These are phyloP conservation scores for Globisporangium mamillatum DNA, from an alignment of 352 stramenopile genomes.

Conservation along the genomic window DNA sequence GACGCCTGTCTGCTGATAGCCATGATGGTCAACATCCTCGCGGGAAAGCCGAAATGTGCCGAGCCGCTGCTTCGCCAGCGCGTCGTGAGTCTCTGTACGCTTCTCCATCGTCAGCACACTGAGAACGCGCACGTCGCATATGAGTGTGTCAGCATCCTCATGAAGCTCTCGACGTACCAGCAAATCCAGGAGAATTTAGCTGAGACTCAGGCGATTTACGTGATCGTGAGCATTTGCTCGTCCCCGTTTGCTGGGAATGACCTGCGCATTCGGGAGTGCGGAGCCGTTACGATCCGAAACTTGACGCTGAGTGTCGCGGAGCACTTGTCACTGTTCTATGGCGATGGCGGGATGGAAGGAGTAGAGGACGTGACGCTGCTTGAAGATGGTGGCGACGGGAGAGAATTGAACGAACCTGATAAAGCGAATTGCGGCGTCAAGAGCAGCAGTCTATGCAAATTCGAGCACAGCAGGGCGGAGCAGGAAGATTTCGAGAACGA, in stretches of 20 bases:
- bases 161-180: conserved; percentile 67
- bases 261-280: conserved; percentile 46
- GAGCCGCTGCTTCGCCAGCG: conserved; percentile 45
- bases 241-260: conserved; percentile 18
- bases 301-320: conserved; percentile 64
- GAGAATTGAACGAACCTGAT: not conserved
- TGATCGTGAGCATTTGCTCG: conserved; percentile 57
- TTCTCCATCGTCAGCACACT: conserved; percentile 45
- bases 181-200: conserved; percentile 49
- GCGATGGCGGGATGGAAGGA: conserved; percentile 22
- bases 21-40: conserved; percentile 41
- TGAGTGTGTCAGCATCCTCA: conserved; percentile 46
- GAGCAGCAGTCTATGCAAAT: not conserved
- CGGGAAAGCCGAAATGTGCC: conserved; percentile 44
- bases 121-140: conserved; percentile 33
- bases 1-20: conserved; percentile 43
- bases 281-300: conserved; percentile 60
- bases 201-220: conserved; percentile 62
- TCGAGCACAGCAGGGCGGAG: not conserved
- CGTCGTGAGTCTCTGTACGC: conserved; percentile 50
- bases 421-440: not conserved
- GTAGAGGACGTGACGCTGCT: conserved; percentile 1
- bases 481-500: conserved; percentile 8
- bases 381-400: conserved; percentile 18
- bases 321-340: conserved; percentile 55